Base-by-base conservation (phyloP, 2,329 filamentous ascomycete genomes). In the Chrysoporthe cubensis region DNA sequence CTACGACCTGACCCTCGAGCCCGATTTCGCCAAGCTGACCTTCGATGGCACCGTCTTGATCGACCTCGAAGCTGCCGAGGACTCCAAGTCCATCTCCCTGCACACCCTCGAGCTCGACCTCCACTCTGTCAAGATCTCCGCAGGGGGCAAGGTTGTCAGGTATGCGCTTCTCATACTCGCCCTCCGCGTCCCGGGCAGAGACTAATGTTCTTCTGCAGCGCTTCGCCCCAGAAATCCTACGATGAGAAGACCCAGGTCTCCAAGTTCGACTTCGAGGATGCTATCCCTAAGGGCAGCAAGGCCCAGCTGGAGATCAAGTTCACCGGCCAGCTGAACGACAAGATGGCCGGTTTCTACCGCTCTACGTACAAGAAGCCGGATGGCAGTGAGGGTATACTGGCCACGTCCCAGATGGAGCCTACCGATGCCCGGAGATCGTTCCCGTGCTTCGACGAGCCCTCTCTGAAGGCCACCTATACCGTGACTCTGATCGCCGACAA, bases 361-460 rank as follows among this genome's bases (percentile, higher is more conserved):
- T 97, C 94, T 1, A 96, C 93, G 7, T 98, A 95, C 85, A 96
- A 96, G 84, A 90, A 88, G 70, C 81, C 87, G 61, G 89, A 96
- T 75, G 95, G 95, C 50, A 88, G 88, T 69, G 89, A 90, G 68
- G 92, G 91, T 72, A 91, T 94, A 77, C 85, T 98, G 76, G 95
- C 94, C 40, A 95, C 94, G 37, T 93, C 93, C 21, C 95, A 98
- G 84, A 97, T 98, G 92, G 95, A 98, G 83, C 91, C 95, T 50
- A 97, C 95, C 16, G 95, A 98, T 81, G 94, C 93, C 70, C 88
- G 95, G 74, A 87, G 94, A 74, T 94, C 95, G 7, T 97, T 98
- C 82, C 95, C 95, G 56, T 97, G 95, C 81, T 97, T 97, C 78
- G 95, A 98, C 76, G 96, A 98, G 83, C 95, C 95, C 40, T 91